Base-by-base conservation (phyloP, 768 basidiomycete species). In the Tephrocybe sp. region DNA sequence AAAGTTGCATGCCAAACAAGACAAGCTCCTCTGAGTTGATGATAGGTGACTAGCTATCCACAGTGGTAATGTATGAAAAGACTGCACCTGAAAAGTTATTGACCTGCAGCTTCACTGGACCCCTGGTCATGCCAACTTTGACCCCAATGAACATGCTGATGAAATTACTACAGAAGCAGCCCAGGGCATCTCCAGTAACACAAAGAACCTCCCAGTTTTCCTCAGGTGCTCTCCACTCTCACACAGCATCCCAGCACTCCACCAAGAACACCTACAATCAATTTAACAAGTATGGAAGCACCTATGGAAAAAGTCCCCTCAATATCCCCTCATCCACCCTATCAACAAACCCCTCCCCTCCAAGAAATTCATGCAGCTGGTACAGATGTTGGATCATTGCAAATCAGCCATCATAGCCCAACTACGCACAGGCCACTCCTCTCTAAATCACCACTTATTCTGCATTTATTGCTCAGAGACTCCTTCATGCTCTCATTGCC, bases 361-460 rank as follows among this genome's bases (percentile, higher is more conserved):
- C 22, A 49, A 47, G 16, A 32, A 34, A 11, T 54, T 45, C 47
- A 2, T 46, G 26, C 37, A 35, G 7, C 35, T 42, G 5, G 34
- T 49, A 19, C 11, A 34, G 15, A 11, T 11, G 1, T 46, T 56
- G 7, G 31, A 40, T 18, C 21, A 37, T 8, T 4, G 21, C 7
- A 35, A 43, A 11, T 42, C 53, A n/a, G 51, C 56, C 19, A 34
- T 66, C 7, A 52, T 71, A 27, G 47, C 61, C 18, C 70, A 71
- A 28, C 62, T 73, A 1, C 37, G 65, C 9, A 32, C 30, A 13
- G 30, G 30, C 2, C 42, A 44, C 21, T 2, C 27, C 13, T 19
- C 18, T 2, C 42, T 44, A 1, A 32, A 31, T 13, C 30, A 21
- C 4, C 19, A 32, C 18, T 13, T 44, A 1, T 21, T 44, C 42